These are phyloP conservation scores for Plasmopara muralis DNA, from an alignment of 352 stramenopile genomes.

Conservation along the genomic window DNA sequence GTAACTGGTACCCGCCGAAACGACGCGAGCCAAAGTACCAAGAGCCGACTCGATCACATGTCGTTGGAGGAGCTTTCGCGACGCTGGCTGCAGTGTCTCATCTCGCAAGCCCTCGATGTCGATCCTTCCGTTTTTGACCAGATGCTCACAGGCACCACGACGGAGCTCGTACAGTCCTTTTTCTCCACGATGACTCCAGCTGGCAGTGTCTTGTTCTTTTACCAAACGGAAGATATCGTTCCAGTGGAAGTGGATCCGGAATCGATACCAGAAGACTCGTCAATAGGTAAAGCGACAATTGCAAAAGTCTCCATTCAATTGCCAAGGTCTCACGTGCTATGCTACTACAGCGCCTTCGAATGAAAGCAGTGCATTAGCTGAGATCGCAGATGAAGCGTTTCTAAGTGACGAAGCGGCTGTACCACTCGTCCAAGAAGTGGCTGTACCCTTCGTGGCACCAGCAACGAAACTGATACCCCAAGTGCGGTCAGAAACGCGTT, in stretches of 20 bases:
- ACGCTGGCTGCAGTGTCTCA: conserved; percentile 59
- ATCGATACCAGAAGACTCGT: conserved; percentile 42
- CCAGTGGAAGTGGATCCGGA: conserved; percentile 79
- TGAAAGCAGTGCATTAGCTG: no score
- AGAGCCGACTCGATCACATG: conserved; percentile 3
- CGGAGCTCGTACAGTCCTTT: conserved; percentile 45
- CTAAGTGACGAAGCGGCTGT: background rate
- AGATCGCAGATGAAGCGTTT: no score
- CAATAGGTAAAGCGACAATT: conserved; percentile 8
- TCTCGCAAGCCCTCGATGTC: conserved; percentile 53
- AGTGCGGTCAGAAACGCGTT: conserved; percentile 40
- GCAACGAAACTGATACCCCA: conserved; percentile 46
- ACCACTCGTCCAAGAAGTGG: conserved; percentile 30
- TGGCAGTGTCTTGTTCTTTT: conserved; percentile 77
- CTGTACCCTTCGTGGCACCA: conserved; percentile 24
- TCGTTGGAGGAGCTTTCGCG: conserved; percentile 45
- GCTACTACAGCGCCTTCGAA: no score
- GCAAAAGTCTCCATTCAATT: no score
- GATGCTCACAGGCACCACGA: conserved; percentile 32
- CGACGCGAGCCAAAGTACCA: conserved; percentile 4
- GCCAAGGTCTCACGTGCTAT: no score
- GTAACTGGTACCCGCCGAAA: conserved; percentile 15
- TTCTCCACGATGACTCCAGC: conserved; percentile 47
- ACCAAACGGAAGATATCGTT: conserved; percentile 50
- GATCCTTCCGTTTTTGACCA: conserved; percentile 50